phyloP scores from a whole-genome alignment of 306 rosid species.

The Trifolium subterraneum region DNA sequence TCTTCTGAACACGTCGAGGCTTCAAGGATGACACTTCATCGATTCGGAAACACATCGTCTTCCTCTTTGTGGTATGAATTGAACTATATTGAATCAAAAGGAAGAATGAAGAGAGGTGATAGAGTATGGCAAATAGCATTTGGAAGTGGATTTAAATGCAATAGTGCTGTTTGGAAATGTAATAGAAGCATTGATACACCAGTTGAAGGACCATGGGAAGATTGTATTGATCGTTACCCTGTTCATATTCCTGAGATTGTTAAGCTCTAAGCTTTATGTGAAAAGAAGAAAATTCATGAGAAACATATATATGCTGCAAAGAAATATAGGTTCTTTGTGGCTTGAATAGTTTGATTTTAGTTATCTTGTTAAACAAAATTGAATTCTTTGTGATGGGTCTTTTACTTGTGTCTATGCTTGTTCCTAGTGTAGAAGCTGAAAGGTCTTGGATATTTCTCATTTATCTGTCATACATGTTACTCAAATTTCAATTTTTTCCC shows the following conservation, averaged over 20 bases:
- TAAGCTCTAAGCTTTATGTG: constrained; percentile 51
- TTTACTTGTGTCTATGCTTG: not conserved
- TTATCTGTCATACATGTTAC: constrained; percentile 8
- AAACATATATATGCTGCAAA: not conserved
- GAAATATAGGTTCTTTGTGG: not conserved
- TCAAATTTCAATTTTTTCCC: constrained; percentile 7
- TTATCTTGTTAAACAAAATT: not conserved
- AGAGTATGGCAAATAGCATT: constrained; percentile 88
- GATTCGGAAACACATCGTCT: constrained; percentile 92
- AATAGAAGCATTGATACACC: constrained; percentile 60
- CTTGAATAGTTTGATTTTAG: constrained; percentile 7
- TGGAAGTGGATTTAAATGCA: constrained; percentile 57
- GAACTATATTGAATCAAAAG: constrained; percentile 74
- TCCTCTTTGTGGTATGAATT: constrained; percentile 86
- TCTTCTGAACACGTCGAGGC: constrained; percentile 85
- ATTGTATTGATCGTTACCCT: constrained; percentile 78
- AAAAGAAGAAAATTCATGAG: not conserved
- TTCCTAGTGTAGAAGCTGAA: not conserved
- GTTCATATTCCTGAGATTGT: constrained; percentile 86
- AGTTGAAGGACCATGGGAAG: constrained; percentile 71
- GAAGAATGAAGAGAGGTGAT: constrained; percentile 77
- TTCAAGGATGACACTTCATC: constrained; percentile 79
- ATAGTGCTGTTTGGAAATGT: constrained; percentile 87
- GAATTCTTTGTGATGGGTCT: not conserved
- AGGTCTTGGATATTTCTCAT: not conserved